Evolutionary conservation across 2,329 filamentous ascomycete genomes (phyloP).

Genomic region (Cercospora brassicicola): DNA sequence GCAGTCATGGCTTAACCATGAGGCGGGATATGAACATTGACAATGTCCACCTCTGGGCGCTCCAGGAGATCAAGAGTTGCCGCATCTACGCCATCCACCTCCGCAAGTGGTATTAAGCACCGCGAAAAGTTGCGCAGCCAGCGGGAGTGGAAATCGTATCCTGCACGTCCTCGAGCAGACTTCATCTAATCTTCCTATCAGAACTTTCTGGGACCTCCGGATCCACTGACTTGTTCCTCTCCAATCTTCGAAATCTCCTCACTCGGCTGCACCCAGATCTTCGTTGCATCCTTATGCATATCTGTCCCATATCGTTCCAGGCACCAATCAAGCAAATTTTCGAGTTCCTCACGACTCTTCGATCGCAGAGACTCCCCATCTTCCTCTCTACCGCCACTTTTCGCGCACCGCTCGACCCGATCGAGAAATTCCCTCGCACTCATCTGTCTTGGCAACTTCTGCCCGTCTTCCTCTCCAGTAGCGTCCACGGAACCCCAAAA

Average conservation of each 20-base stretch:
- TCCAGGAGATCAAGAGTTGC: not conserved
- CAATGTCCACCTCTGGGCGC: not conserved
- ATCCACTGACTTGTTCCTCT: conserved; percentile 48
- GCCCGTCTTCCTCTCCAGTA: conserved; percentile 39
- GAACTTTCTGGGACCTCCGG: conserved; percentile 49
- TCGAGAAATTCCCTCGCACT: conserved; percentile 19
- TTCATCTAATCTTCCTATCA: conserved; percentile 30
- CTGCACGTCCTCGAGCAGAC: not conserved
- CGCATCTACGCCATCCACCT: not conserved
- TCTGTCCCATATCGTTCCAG: conserved; percentile 47
- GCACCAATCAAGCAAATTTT: conserved; percentile 48
- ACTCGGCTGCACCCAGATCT: conserved; percentile 46
- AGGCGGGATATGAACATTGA: not conserved
- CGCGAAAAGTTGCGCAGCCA: not conserved
- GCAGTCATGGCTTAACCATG: not conserved
- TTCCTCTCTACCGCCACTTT: conserved; percentile 29
- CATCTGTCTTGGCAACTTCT: conserved; percentile 23
- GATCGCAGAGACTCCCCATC: conserved; percentile 38
- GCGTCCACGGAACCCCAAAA: conserved; percentile 39
- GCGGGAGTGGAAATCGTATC: not conserved
- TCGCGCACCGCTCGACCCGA: conserved; percentile 21
- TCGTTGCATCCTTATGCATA: conserved; percentile 47
- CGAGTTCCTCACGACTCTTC: conserved; percentile 44
- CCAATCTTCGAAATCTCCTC: conserved; percentile 45
- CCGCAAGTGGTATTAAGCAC: not conserved